Evolutionary conservation across 306 rosid species (phyloP), one percentile per base, ranked within the genome.

Genomic region (Vicia sativa): DNA sequence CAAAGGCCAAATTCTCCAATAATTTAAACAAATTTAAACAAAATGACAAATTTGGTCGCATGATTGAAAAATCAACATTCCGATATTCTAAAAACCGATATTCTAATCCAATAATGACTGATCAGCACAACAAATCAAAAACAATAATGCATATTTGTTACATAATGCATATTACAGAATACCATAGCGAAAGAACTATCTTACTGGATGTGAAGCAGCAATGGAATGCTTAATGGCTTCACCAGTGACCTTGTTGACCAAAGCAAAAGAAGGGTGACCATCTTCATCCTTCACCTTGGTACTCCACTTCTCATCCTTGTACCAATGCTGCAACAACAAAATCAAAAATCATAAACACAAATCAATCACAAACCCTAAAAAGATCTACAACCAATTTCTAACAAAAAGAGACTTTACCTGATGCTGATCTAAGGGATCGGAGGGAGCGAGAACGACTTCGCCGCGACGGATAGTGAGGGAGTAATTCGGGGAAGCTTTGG

Each of bases 241-340:
- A 59, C 92, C 87, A 25, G 96, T 86, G 66, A 80, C 91, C 72
- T 85, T 83, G 85, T 91, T 91, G 53, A 88, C 81, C 64, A 91
- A 79, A 74, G 97, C 73, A 76, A 91, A 91, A 56, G 88, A 78
- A 16, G 96, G 97, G 63, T 16, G 81, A 3, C 97, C 89, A 50
- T 84, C 97, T 76, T 55, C 62, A 62, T 91, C 97, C 84, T 91
- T 91, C 72, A 88, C 92, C 63, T 78, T 79, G 2, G 97, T 91
- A 67, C 96, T 86, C 85, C 74, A 91, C 81, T 81, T 86, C 83
- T 84, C 92, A 80, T 91, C 96, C 80, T 84, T 91, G 76, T 78
- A 91, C 97, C 97, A 91, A 74, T 78, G 96, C 95, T 91, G 77
- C 72, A 85, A 69, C 16, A 58, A 9, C 11, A 31, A 28, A 15